Conservation (phyloP, 257 asterid genomes). For the Solanum neorickii region DNA sequence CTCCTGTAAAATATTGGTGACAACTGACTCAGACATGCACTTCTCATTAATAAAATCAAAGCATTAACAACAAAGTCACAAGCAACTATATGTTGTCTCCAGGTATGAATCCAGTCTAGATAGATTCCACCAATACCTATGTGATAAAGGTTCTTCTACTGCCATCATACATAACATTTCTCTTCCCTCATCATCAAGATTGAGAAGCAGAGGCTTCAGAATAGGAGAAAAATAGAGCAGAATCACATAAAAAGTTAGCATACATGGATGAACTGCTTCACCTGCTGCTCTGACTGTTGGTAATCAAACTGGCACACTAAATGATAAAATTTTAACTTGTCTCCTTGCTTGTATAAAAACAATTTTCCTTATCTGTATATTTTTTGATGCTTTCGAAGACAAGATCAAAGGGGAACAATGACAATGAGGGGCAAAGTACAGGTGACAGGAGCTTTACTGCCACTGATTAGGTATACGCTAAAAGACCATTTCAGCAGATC, state of each 20-base stretch:
- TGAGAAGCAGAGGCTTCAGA: neutral
- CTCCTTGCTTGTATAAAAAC: neutral
- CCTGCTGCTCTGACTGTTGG: neutral
- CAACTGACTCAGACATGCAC: neutral
- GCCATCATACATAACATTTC: neutral
- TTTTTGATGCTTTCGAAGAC: neutral
- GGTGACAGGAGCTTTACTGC: neutral
- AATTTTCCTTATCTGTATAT: neutral
- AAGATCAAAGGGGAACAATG: neutral
- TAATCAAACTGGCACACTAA: neutral
- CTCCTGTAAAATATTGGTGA: slow-evolving; percentile 34
- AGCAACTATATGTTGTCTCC: neutral
- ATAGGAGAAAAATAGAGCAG: neutral
- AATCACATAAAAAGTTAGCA: neutral
- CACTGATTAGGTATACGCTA: neutral
- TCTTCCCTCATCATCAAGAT: neutral
- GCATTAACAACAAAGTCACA: neutral
- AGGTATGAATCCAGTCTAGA: neutral
- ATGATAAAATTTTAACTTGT: neutral
- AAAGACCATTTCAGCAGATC: neutral
- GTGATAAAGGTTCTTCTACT: neutral
- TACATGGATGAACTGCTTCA: neutral
- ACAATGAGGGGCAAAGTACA: neutral
- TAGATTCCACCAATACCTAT: neutral
- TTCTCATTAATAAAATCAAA: neutral